Conservation (phyloP, 305 asterid species). For the Fraxinus angustifolia region DNA sequence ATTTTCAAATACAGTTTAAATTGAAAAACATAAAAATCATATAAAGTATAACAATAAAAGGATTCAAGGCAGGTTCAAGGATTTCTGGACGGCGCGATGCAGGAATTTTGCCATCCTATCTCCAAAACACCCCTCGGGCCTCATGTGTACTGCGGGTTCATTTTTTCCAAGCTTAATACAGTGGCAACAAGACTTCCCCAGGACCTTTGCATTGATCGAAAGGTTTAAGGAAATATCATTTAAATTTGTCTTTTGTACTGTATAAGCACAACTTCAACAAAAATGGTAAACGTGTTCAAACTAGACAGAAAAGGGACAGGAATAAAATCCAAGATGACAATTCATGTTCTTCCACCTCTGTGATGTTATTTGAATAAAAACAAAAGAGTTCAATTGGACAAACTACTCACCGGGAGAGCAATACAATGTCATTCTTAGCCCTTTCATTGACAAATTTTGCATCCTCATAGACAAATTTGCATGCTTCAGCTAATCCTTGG, state of each 20-base stretch:
- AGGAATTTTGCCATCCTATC: neutral
- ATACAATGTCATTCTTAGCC: slow-evolving; percentile 75
- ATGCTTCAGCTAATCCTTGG: slow-evolving; percentile 83
- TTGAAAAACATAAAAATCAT: neutral
- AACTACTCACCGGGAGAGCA: slow-evolving; percentile 69
- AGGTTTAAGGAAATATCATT: neutral
- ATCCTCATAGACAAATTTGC: slow-evolving; percentile 73
- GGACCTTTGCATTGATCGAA: neutral
- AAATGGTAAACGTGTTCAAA: neutral
- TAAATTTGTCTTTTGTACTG: neutral
- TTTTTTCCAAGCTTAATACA: neutral
- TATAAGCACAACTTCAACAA: neutral
- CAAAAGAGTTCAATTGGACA: slow-evolving; percentile 11
- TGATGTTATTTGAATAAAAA: neutral
- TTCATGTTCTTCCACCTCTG: neutral
- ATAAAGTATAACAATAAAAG: neutral
- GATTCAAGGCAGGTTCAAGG: neutral
- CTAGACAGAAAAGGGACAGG: neutral
- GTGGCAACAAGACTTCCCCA: neutral
- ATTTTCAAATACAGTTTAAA: neutral
- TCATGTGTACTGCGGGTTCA: neutral
- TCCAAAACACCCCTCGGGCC: neutral
- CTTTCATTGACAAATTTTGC: slow-evolving; percentile 85
- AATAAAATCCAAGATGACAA: neutral
- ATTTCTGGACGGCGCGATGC: neutral